Conservation (phyloP, 225 moss, liverwort and hornwort species). For the Asterella californica region DNA sequence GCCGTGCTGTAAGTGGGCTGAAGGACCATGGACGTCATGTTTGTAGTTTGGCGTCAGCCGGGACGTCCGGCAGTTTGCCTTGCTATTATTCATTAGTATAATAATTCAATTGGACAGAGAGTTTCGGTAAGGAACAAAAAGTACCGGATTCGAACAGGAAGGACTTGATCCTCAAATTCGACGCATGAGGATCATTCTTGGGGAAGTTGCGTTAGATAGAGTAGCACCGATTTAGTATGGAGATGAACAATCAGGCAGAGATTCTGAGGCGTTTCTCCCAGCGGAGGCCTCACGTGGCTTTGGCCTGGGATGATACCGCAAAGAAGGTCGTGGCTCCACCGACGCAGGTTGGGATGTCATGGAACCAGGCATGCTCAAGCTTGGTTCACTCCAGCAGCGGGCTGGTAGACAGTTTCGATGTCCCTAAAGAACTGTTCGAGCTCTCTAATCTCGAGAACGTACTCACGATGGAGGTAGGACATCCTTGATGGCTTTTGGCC, state of each 20-base stretch:
- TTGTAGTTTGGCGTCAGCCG: neutral
- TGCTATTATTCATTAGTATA: neutral
- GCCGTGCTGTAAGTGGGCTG: neutral
- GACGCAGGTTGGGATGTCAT: constrained; percentile 34
- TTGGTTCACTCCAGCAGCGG: constrained; percentile 5
- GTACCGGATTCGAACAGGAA: no score
- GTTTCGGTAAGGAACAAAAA: neutral
- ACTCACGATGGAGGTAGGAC: constrained; percentile 34
- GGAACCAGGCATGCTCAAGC: constrained; percentile 16
- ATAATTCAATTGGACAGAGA: neutral
- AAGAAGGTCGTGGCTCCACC: constrained; percentile 34
- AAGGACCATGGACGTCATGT: neutral
- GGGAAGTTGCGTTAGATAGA: neutral
- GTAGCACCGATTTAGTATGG: constrained; percentile 15
- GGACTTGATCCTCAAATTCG: neutral
- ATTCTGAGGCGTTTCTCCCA: constrained; percentile 13
- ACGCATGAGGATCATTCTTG: neutral
- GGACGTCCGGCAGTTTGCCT: neutral
- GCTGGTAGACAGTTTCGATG: constrained; percentile 28
- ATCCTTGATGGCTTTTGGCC: no score
- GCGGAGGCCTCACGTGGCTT: constrained; percentile 30
- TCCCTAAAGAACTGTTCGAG: constrained; percentile 32
- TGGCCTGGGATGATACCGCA: constrained; percentile 35
- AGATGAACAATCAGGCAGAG: constrained; percentile 14
- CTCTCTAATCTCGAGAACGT: constrained; percentile 33